Percentiles rank a stretch among this genome's conserved stretches.
Conservation (phyloP, 768 basidiomycete species). For the Tylopilus rubrobrunneus region DNA sequence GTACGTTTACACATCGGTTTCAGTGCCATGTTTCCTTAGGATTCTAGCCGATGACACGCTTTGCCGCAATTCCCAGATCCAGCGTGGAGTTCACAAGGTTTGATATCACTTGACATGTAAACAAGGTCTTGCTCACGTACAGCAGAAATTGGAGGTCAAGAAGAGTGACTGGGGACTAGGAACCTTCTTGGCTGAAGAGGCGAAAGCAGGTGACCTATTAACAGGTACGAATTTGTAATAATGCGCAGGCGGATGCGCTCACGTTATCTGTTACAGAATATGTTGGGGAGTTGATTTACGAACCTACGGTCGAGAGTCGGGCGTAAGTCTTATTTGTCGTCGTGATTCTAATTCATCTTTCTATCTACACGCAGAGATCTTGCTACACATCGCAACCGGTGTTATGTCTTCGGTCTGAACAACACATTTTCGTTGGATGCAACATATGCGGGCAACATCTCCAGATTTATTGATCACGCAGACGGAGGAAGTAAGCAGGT, state of each 20-base stretch:
- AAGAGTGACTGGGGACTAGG: constrained; percentile 52
- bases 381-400: constrained; percentile 46
- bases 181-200: constrained; percentile 46
- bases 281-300: constrained; percentile 55
- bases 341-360: neutral
- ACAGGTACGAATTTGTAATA: constrained; percentile 28
- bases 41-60: constrained; percentile 27
- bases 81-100: constrained; percentile 44
- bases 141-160: constrained; percentile 41
- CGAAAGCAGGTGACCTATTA: constrained; percentile 44
- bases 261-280: constrained; percentile 47
- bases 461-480: constrained; percentile 69
- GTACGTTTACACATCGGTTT: constrained; percentile 14
- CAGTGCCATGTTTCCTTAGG: neutral
- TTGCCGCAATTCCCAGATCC: constrained; percentile 51
- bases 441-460: constrained; percentile 51
- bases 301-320: constrained; percentile 46
- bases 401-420: constrained; percentile 61
- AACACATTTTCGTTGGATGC: constrained; percentile 48
- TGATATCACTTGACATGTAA: neutral
- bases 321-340: constrained; percentile 36
- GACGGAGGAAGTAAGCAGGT: constrained; percentile 12
- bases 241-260: neutral
- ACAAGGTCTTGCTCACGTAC: constrained; percentile 4
- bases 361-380: constrained; percentile 34